Evolutionary conservation across 331 rosid species (phyloP), one percentile per base, ranked within the genome.

Genomic region (Rhamnella rubrinervis): DNA sequence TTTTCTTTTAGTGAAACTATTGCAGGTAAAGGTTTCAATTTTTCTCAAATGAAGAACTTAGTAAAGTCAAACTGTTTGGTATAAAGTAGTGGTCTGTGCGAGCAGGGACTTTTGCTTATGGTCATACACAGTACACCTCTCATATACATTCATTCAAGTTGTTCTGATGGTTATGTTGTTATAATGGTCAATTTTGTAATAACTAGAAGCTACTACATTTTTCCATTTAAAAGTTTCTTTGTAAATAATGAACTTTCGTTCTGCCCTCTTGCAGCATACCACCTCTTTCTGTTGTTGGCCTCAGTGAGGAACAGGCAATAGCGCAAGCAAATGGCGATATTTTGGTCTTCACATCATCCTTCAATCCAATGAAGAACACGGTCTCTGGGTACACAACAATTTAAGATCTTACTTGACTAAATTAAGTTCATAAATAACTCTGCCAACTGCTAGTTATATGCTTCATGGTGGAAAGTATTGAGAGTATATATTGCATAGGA

Each of bases 351-450:
- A 84, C 96, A 18, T 88, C 97, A 49, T 71, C 83, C 65, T 91
- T 91, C 80, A 91, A 88, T 69, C 97, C 96, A 16, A 83, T 91
- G 97, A 91, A 88, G 87, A 91, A 91, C 76, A 86, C 91, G 19
- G 82, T 91, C 72, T 91, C 96, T 47, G 97, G 97, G 97, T 91
- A 91, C 71, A 63, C 14, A 49, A 13, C 62, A 8, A 12, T 53
- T 12, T 72, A 67, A 20, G 19, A 41, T 74, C 59, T 21, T 63
- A 14, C 67, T 80, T 37, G 61, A 28, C 67, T 71, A 63, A 65
- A 61, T 49, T 31, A 51, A 60, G 37, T 78, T 68, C 51, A 35
- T 46, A 41, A 31, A 9, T 37, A 61, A 44, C 56, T 55, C 25
- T 15, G 55, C 52, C n/a, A 31, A 38, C 37, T 15, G 55, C 59